Conservation (phyloP, 768 basidiomycete genomes). For the Pleurotus eryngii region DNA sequence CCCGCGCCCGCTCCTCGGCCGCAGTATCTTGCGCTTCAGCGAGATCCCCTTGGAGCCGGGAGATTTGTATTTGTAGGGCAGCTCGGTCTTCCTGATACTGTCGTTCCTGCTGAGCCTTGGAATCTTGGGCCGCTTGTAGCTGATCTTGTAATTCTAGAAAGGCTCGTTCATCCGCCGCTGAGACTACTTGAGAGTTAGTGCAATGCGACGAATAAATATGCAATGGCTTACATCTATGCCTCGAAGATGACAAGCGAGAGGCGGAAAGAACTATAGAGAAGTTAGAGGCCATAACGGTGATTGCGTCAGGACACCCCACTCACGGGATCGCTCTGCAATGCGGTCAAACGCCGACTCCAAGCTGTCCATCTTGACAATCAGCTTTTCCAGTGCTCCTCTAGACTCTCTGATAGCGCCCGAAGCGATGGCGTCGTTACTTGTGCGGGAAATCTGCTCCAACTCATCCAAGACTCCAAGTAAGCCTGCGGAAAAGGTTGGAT, state of each 20-base stretch:
- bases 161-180: constrained; percentile 72
- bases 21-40: constrained; percentile 34
- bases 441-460: constrained; percentile 53
- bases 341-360: constrained; percentile 81
- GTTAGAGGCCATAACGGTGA: background rate
- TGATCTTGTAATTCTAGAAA: constrained; percentile 72
- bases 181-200: constrained; percentile 37
- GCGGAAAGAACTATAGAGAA: constrained; percentile 62
- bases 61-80: constrained; percentile 52
- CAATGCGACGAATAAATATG: constrained; percentile 5
- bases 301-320: constrained; percentile 24
- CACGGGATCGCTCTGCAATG: constrained; percentile 82
- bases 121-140: constrained; percentile 56
- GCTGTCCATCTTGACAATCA: constrained; percentile 74
- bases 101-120: constrained; percentile 54
- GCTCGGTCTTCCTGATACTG: constrained; percentile 57
- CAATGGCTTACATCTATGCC: constrained; percentile 62
- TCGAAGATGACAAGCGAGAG: constrained; percentile 64
- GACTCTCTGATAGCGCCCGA: constrained; percentile 60
- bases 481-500: constrained; percentile 31
- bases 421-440: constrained; percentile 42
- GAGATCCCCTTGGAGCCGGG: constrained; percentile 45
- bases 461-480: constrained; percentile 63
- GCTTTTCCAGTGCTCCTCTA: constrained; percentile 59
- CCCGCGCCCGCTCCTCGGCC: constrained; percentile 45